Base-by-base conservation (phyloP, 495 filamentous ascomycete genomes). In the Stereocaulon alpinum region DNA sequence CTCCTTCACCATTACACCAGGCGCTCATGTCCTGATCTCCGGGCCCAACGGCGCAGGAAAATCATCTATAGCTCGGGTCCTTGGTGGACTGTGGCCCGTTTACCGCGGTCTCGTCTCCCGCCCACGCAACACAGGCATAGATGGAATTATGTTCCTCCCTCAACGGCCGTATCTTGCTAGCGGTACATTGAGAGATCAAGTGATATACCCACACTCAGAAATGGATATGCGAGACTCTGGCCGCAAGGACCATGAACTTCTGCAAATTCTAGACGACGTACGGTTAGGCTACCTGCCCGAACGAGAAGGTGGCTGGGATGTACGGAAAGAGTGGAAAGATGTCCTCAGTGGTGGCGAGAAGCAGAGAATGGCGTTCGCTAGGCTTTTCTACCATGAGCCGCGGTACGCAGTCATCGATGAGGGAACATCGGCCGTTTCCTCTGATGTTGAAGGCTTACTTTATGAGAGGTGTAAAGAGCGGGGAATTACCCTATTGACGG, bases 321-420 rank as follows among this genome's bases (percentile, higher is more conserved):
- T 88, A 22, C 77, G 87, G 29, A 97, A 99, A 72, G 93, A 95
- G 64, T 99, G 94, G 94, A 96, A 97, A 74, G 93, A 97, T 66
- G 89, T 99, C 11, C 72, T 99, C 18, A 90, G 85, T 60, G 94
- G 94, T 12, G 94, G 94, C n/a, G 94, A 99, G 76, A 99, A 99
- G 74, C 94, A 99, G 72, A 77, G 94, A 27, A 86, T 97, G 76
- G 89, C 82, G 9, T 87, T 97, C 64, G 94, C 94, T 9, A 77
- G 94, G 51, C 68, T 97, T 24, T 76, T 96, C 62, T 97, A 99
- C 70, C 94, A 97, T 67, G 91, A 97, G 72, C 93, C 93, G 29
- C 77, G 87, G 47, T 97, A 91, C 66, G 94, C 90, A 3, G 85
- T 99, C 63, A 82, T 97, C 47, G 94, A 99, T 60, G 94, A 99